Conservation (phyloP, 768 basidiomycete genomes). For the Chalciporus piperatus region DNA sequence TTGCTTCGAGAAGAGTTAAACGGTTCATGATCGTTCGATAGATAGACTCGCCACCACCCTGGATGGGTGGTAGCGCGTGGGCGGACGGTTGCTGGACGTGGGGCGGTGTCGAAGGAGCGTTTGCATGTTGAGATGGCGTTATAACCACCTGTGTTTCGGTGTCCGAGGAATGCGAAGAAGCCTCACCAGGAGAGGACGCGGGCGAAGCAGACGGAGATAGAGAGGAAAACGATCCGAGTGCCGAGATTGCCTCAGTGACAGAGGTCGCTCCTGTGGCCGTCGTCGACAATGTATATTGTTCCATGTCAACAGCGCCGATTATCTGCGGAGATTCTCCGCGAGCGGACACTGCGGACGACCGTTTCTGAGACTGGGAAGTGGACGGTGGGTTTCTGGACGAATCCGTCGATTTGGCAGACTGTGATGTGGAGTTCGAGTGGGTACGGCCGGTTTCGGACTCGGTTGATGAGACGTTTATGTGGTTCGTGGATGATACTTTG, state of each 20-base stretch:
- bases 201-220: constrained; percentile 3
- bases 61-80: constrained; percentile 6
- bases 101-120: not conserved
- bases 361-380: not conserved
- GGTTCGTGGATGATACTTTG: not conserved
- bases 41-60: constrained; percentile 75
- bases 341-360: not conserved
- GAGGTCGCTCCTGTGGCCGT: constrained; percentile 6
- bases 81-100: constrained; percentile 2
- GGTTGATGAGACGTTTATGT: constrained; percentile 3
- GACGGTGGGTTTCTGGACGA: not conserved
- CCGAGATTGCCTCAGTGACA: constrained; percentile 25
- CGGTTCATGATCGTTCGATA: constrained; percentile 97
- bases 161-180: constrained; percentile 2
- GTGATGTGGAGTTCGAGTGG: not conserved
- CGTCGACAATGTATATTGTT: not conserved
- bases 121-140: constrained; percentile 7
- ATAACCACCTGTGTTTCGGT: constrained; percentile 1
- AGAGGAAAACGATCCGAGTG: constrained; percentile 9
- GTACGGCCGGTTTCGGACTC: not conserved
- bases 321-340: not conserved
- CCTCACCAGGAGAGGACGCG: not conserved
- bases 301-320: not conserved
- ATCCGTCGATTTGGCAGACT: not conserved
- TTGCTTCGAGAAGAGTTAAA: constrained; percentile 77